Evolutionary conservation across 2,329 filamentous ascomycete genomes (phyloP).

Genomic region (Bipolaris victoriae): DNA sequence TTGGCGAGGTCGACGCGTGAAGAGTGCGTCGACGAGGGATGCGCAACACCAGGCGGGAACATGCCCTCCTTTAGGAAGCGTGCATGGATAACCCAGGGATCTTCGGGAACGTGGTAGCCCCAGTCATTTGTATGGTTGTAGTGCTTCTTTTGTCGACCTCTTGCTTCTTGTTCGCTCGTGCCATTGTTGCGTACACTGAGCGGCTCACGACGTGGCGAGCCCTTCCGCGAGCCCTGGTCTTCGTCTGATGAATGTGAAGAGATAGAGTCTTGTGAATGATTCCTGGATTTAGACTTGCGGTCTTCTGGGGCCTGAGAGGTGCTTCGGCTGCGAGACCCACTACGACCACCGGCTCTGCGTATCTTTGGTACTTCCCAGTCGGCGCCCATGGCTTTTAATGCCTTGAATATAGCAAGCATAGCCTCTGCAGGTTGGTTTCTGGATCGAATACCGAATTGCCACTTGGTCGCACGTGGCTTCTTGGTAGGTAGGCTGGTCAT

Average conservation of each 20-base stretch:
- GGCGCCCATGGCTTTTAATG: slow-evolving; percentile 83
- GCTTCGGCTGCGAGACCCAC: slow-evolving; percentile 41
- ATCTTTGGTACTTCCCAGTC: slow-evolving; percentile 72
- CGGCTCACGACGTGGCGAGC: slow-evolving; percentile 32
- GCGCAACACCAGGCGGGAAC: slow-evolving; percentile 59
- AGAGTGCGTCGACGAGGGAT: slow-evolving; percentile 58
- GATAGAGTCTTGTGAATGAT: slow-evolving; percentile 40
- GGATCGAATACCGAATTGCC: slow-evolving; percentile 97
- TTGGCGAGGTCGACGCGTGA: slow-evolving; percentile 55
- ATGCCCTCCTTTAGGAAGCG: slow-evolving; percentile 85
- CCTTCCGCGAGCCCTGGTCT: slow-evolving; percentile 19
- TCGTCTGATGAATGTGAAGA: slow-evolving; percentile 42
- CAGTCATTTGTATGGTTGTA: slow-evolving; percentile 57
- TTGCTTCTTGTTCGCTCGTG: slow-evolving; percentile 24
- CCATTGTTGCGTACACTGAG: slow-evolving; percentile 40
- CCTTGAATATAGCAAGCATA: slow-evolving; percentile 93
- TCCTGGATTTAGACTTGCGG: slow-evolving; percentile 43
- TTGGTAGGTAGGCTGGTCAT: slow-evolving; percentile 66
- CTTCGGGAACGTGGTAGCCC: slow-evolving; percentile 85
- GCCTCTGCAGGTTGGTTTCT: slow-evolving; percentile 94
- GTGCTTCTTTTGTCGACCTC: slow-evolving; percentile 50
- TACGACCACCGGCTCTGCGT: slow-evolving; percentile 51
- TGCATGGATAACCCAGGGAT: slow-evolving; percentile 93
- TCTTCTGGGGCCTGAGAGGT: slow-evolving; percentile 34
- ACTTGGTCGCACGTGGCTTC: slow-evolving; percentile 82